These are phyloP conservation scores for Aegilops longissima DNA, from an alignment of 176 grass and related monocot genomes.

Conservation along the genomic window DNA sequence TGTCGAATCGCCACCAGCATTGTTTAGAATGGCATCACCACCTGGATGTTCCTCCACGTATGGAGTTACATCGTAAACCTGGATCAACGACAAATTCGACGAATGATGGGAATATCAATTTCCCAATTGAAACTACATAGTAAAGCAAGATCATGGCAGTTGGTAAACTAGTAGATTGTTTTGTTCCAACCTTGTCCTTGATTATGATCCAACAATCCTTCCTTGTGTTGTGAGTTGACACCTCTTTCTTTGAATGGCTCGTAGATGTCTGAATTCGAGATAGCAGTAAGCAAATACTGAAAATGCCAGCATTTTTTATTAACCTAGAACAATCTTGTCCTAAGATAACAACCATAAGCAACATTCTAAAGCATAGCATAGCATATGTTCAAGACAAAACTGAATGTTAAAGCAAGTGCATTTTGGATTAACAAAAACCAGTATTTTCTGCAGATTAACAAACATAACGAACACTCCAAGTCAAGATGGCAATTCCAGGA, in stretches of 20 bases:
- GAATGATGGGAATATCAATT: background rate
- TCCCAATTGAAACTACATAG: background rate
- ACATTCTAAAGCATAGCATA: background rate
- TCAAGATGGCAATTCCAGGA: background rate
- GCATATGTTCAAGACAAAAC: background rate
- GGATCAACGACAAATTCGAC: background rate
- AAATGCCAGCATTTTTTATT: background rate
- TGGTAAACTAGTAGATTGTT: background rate
- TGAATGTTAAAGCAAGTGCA: background rate
- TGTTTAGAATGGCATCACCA: constrained; percentile 85
- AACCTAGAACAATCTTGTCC: background rate
- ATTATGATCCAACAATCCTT: constrained; percentile 89
- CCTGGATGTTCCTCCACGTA: constrained; percentile 94
- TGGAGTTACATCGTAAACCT: constrained; percentile 82
- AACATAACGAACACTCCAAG: background rate
- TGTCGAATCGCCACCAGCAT: constrained; percentile 78
- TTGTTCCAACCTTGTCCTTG: constrained; percentile 68
- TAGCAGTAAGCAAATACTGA: constrained; percentile 26
- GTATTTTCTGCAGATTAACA: background rate
- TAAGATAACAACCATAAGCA: background rate
- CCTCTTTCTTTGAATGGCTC: constrained; percentile 70
- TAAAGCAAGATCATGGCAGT: background rate
- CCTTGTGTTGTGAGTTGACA: constrained; percentile 66
- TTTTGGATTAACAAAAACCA: background rate
- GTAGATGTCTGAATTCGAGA: constrained; percentile 27